A percentile compares a stretch with the other conserved stretches of the same genome.
Evolutionary conservation across 2,329 filamentous ascomycete species (phyloP).

Genomic region (Aspergillus phoenicis): DNA sequence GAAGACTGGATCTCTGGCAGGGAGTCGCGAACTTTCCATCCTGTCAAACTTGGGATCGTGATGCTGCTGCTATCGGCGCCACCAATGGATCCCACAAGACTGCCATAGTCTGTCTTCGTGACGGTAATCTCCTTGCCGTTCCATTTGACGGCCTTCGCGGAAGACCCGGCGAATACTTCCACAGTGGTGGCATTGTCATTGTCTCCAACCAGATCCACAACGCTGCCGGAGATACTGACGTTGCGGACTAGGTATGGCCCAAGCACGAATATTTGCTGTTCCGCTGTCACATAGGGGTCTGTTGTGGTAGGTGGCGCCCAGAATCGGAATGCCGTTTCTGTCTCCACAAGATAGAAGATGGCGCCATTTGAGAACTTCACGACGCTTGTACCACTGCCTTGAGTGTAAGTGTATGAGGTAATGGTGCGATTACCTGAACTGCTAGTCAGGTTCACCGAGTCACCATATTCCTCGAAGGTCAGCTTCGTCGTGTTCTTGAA

Average conservation of each 20-base stretch:
- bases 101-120: constrained; percentile 48
- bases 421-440: constrained; percentile 29
- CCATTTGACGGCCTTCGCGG: constrained; percentile 48
- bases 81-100: constrained; percentile 44
- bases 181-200: constrained; percentile 46
- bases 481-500: constrained; percentile 45
- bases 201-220: constrained; percentile 45
- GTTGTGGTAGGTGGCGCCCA: constrained; percentile 55
- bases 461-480: constrained; percentile 47
- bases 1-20: constrained; percentile 50
- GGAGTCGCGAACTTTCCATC: constrained; percentile 55
- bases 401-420: constrained; percentile 50
- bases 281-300: constrained; percentile 49
- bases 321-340: constrained; percentile 58
- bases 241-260: constrained; percentile 51
- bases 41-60: constrained; percentile 48
- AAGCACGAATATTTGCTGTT: constrained; percentile 51
- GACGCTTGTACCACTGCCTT: constrained; percentile 50
- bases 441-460: constrained; percentile 33
- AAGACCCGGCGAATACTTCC: constrained; percentile 7
- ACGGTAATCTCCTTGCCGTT: constrained; percentile 47
- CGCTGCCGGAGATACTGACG: constrained; percentile 37
- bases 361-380: constrained; percentile 55
- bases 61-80: constrained; percentile 46
- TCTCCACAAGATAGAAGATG: constrained; percentile 57